phyloP scores from a whole-genome alignment of 179 eudicot species.

The Carnegiea gigantea region DNA sequence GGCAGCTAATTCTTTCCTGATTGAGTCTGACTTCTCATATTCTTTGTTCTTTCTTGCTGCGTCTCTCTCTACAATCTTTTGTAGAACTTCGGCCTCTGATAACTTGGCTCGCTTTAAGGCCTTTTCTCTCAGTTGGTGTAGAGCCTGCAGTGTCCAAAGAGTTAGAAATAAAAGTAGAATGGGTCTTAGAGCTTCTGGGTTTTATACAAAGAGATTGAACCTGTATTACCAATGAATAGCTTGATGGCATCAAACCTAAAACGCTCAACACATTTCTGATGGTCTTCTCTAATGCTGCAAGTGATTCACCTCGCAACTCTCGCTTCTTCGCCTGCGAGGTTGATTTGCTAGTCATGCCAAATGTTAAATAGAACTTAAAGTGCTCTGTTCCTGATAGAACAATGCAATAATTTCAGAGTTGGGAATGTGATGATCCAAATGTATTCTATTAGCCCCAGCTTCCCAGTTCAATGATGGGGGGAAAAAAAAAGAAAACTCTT shows the following conservation, averaged over 20 bases:
- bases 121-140: constrained; percentile 68
- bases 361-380: neutral
- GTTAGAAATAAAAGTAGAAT: neutral
- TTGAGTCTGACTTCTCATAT: constrained; percentile 75
- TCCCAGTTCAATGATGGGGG: no score
- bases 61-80: constrained; percentile 73
- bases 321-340: constrained; percentile 82
- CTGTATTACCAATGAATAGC: constrained; percentile 59
- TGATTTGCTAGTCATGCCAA: constrained; percentile 6
- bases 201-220: no score
- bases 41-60: constrained; percentile 73
- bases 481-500: no score
- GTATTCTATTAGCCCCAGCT: neutral
- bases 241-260: constrained; percentile 79
- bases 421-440: neutral
- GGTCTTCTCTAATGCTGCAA: constrained; percentile 64
- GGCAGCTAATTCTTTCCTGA: constrained; percentile 81
- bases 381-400: neutral
- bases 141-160: constrained; percentile 38
- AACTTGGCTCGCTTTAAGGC: constrained; percentile 82
- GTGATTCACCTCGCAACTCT: constrained; percentile 65
- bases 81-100: constrained; percentile 64
- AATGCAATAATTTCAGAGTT: neutral
- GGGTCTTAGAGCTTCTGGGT: neutral
- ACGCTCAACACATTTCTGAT: constrained; percentile 48